These are phyloP conservation scores for Stropharia rugosoannulata DNA, from an alignment of 768 basidiomycete species.

Conservation along the genomic window DNA sequence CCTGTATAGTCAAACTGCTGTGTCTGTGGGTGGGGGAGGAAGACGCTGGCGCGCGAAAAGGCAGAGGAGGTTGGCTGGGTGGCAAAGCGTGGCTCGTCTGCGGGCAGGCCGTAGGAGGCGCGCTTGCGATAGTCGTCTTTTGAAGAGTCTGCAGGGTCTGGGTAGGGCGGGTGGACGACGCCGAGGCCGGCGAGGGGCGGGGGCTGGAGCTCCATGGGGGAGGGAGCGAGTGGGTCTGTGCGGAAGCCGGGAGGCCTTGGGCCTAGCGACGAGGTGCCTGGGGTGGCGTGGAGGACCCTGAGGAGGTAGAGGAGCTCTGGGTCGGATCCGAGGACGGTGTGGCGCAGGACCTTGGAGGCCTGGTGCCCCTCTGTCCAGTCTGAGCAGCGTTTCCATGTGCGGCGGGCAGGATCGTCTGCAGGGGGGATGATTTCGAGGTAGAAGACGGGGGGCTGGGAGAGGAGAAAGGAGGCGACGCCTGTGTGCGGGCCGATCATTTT, in stretches of 20 bases:
- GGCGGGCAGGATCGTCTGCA: conserved; percentile 28
- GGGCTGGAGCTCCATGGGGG: conserved; percentile 16
- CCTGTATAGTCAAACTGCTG: not conserved
- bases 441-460: conserved; percentile 68
- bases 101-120: not conserved
- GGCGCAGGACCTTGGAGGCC: conserved; percentile 61
- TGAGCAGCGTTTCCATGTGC: conserved; percentile 60
- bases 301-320: conserved; percentile 59
- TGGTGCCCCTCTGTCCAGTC: conserved; percentile 82
- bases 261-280: not conserved
- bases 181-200: conserved; percentile 9
- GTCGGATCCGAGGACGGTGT: conserved; percentile 64
- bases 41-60: not conserved
- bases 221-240: conserved; percentile 20
- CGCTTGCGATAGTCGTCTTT: too few relatives aligned
- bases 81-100: not conserved
- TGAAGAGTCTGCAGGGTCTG: too few relatives aligned
- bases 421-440: conserved; percentile 51
- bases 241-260: conserved; percentile 22
- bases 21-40: not conserved
- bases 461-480: conserved; percentile 60
- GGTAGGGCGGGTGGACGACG: not conserved
- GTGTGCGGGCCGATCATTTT: conserved; percentile 51
- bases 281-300: conserved; percentile 35
- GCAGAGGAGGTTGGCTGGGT: not conserved